Base-by-base conservation (phyloP, 345 rosid genomes). In the Melaleuca alternifolia region DNA sequence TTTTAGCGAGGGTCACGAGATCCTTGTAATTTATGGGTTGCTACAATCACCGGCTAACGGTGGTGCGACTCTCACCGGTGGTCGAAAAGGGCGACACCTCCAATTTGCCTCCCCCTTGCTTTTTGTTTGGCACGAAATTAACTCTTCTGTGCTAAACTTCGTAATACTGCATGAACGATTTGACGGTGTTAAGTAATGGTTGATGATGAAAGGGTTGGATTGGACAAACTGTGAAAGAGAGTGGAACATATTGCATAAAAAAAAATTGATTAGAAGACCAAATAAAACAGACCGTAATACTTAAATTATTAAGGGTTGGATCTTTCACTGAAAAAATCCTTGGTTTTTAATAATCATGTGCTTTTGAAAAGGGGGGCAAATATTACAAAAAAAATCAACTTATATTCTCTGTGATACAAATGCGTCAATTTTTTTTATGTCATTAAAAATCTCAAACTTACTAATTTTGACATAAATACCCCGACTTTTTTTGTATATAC, bases 31-130 rank as follows among this genome's bases (percentile, higher is more conserved):
- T 6, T 28, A 20, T 62, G 14, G 9, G 2, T 41, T 41, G 3
- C 41, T 41, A 41, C 41, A 41, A 28, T 5, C 75, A 28, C 0
- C 1, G 0, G 28, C 41, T 28, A 15, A 30, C 0, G 1, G 5
- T 28, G 21, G 5, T 0, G 3, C 5, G 11, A 62, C 11, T 9
- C 76, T 62, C 3, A 0, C 11, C 8, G 0, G 1, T 26, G 65
- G 16, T 57, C 6, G 10, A 56, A 54, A 24, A 4, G 33, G 30
- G 33, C 3, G 4, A 11, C 15, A 0, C 0, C 1, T 57, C 33
- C 33, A 11, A 57, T 26, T 11, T 57, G 15, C 33, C 65, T 59
- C 26, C 16, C 5, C 75, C 21, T 28, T 62, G 11, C 23, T 9
- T 30, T 30, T 65, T 65, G 21, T 8, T 33, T 54, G 59, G 24